phyloP scores from a whole-genome alignment of 768 basidiomycete genomes.

The Russula earlei region DNA sequence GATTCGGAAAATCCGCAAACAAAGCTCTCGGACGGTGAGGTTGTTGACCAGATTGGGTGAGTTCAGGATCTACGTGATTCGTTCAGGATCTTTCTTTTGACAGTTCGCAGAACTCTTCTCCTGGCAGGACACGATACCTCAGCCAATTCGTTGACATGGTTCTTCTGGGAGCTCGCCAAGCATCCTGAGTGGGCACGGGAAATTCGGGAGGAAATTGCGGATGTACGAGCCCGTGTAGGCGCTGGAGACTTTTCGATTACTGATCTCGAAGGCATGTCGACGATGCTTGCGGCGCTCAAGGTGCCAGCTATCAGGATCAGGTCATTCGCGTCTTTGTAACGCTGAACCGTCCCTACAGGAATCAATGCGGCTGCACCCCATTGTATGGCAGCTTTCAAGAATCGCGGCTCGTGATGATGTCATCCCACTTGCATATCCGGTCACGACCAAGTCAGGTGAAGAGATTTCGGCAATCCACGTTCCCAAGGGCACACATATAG shows the following conservation, averaged over 20 bases:
- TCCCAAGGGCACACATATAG: constrained; percentile 8
- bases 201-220: constrained; percentile 17
- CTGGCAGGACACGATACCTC: constrained; percentile 23
- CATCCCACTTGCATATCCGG: constrained; percentile 12
- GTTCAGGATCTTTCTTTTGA: too few species aligned
- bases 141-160: constrained; percentile 12
- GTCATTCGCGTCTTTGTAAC: too few species aligned
- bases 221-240: background rate
- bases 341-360: too few species aligned
- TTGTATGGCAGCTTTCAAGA: constrained; percentile 7
- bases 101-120: constrained; percentile 18
- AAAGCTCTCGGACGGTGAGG: background rate
- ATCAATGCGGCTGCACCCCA: constrained; percentile 16
- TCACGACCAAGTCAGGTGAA: constrained; percentile 12
- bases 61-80: background rate
- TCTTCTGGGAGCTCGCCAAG: constrained; percentile 19
- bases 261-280: constrained; percentile 14
- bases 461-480: constrained; percentile 9
- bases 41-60: constrained; percentile 13
- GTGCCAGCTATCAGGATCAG: too few species aligned
- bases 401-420: constrained; percentile 1
- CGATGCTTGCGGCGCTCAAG: constrained; percentile 11
- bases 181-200: constrained; percentile 14
- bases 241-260: background rate
- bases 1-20: background rate